phyloP scores from a whole-genome alignment of 108 stramenopile species.

The Fragilaria crotonensis region DNA sequence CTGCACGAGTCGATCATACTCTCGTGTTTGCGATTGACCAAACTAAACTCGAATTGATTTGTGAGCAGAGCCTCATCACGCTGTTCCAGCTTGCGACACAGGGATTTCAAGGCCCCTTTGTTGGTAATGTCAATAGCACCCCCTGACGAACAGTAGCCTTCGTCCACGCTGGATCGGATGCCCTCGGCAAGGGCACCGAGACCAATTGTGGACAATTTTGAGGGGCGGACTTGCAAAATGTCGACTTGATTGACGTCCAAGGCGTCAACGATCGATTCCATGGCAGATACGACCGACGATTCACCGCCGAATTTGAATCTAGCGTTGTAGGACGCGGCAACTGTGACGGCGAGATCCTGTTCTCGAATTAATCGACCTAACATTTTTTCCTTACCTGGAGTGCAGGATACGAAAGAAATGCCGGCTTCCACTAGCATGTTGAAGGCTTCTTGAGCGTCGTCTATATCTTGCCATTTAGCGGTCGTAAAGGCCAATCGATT shows the following conservation, averaged over 20 bases:
- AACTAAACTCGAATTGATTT: constrained; percentile 70
- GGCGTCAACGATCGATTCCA: not conserved
- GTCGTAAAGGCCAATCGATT: constrained; percentile 82
- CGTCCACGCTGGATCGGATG: not conserved
- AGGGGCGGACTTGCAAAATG: not conserved
- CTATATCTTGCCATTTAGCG: constrained; percentile 51
- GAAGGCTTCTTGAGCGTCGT: constrained; percentile 72
- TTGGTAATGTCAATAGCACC: constrained; percentile 18
- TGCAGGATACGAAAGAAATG: constrained; percentile 35
- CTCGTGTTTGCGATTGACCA: constrained; percentile 63
- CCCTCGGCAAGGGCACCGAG: not conserved
- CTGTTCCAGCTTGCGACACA: constrained; percentile 24
- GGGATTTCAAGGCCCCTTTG: constrained; percentile 11
- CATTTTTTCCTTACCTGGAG: not conserved
- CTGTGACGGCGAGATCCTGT: not conserved
- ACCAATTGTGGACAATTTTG: not conserved
- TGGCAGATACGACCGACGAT: not conserved
- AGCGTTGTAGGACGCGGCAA: not conserved
- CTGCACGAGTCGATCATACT: constrained; percentile 68
- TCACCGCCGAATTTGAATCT: not conserved
- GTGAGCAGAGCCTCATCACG: constrained; percentile 23
- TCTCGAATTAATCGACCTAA: not conserved
- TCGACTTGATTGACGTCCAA: not conserved
- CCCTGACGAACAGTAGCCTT: not conserved
- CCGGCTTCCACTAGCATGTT: constrained; percentile 51